phyloP scores from a whole-genome alignment of 169 alveolate genomes.

The Plasmodium fragile region DNA sequence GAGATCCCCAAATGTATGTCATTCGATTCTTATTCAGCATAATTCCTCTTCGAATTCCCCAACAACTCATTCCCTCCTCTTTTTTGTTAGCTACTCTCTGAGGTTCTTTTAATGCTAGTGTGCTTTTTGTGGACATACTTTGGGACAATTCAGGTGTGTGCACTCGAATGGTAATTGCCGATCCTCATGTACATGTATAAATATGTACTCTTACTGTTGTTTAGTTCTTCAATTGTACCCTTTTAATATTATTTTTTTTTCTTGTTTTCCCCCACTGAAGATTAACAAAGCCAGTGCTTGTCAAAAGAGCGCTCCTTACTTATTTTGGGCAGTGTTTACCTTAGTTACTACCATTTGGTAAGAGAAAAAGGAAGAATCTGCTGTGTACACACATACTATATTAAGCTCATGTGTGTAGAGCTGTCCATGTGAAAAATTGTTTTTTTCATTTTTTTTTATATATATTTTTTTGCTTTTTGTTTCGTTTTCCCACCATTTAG shows the following conservation, averaged over 20 bases:
- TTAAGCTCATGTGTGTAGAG: background rate
- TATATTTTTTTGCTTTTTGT: background rate
- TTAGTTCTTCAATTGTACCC: background rate
- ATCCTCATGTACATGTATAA: background rate
- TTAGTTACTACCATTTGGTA: slow-evolving; percentile 65
- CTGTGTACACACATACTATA: background rate
- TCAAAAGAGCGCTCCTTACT: slow-evolving; percentile 49
- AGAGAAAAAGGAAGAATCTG: background rate
- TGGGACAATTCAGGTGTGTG: slow-evolving; percentile 69
- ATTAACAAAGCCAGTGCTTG: slow-evolving; percentile 62
- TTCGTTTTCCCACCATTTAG: slow-evolving; percentile 8
- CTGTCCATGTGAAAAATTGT: background rate
- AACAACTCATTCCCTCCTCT: background rate
- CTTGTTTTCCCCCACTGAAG: background rate
- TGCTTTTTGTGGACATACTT: slow-evolving; percentile 66
- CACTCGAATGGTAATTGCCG: background rate
- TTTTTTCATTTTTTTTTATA: background rate
- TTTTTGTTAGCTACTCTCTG: slow-evolving; percentile 32
- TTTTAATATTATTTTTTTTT: slow-evolving; percentile 31
- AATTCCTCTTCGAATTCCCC: background rate
- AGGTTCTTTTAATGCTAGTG: slow-evolving; percentile 51
- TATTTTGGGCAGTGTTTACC: slow-evolving; percentile 72
- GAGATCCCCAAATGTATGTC: background rate
- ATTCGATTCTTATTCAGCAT: background rate
- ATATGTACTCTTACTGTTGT: background rate